Base-by-base conservation (phyloP, 139 green algal genomes). In the Closterium sp. region DNA sequence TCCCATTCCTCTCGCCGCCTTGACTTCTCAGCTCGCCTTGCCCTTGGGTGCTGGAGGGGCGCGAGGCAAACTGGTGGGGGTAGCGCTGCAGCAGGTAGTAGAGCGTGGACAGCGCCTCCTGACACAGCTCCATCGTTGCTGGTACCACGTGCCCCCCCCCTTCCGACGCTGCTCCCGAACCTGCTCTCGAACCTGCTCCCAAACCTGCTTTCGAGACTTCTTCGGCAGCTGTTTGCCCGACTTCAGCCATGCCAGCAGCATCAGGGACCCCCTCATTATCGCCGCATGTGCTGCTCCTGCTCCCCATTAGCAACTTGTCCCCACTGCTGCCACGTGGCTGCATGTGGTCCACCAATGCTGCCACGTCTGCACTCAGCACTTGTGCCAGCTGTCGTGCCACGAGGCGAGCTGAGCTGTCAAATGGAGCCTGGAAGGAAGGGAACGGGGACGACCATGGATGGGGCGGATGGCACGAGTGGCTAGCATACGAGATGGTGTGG, bases 1-100 rank as follows among this genome's bases (percentile, higher is more conserved):
- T 10, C 42, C 29, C 24, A 24, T 29, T 70, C 9, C 86, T 9
- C 42, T 89, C 31, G 5, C 9, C 42, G 86, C 31, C 27, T 34
- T 89, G n/a, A 28, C 1, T 24, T 4, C 38, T 45, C 4, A 9
- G 38, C 38, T 22, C 19, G 9, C 22, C 28, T 87, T 13, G n/a
- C 1, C n/a, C 84, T 34, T 89, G 13, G 24, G 1, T 89, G 22
- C 24, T 73, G 50, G 27, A 2, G n/a, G 89, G 31, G 21, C 1
- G 32, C 42, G 9, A 27, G 29, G 27, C 31, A 6, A 93, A 93
- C 29, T 91, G 22, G 0, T 91, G 34, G 4, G 42, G 86, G 70
- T 86, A 93, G 6, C 50, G 32, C 34, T 93, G 92, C 22, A 93
- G 92, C 27, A 94, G 89, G 89, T 90, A 93, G 62, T 93, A 94